These are phyloP conservation scores for Naganishia kalamii DNA, from an alignment of 768 basidiomycete genomes.

Conservation along the genomic window DNA sequence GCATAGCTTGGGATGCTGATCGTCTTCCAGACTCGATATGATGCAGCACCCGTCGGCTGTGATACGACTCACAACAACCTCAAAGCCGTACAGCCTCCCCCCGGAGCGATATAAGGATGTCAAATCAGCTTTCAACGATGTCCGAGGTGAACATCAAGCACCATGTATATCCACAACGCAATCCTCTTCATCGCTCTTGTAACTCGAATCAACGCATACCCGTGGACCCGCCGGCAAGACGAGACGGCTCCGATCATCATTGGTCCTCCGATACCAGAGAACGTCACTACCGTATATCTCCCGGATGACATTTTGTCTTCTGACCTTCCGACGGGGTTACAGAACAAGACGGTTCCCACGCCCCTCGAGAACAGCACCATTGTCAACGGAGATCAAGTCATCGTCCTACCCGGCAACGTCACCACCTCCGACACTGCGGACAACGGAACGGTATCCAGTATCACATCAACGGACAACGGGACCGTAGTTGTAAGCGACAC, in stretches of 20 bases:
- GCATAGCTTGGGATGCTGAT: too few relatives aligned
- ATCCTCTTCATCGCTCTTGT: neutral
- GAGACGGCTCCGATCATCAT: too few relatives aligned
- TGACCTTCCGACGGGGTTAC: neutral
- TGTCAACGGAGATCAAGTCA: neutral
- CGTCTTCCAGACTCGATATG: too few relatives aligned
- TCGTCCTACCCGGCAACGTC: neutral
- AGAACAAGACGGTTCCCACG: neutral
- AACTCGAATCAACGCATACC: neutral
- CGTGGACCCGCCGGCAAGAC: neutral
- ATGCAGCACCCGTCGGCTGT: too few relatives aligned
- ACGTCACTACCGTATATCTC: neutral
- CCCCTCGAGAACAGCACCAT: neutral
- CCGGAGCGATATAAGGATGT: too few relatives aligned
- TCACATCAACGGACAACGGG: neutral
- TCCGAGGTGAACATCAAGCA: too few relatives aligned
- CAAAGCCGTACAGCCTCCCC: too few relatives aligned
- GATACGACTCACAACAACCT: too few relatives aligned
- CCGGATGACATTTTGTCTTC: neutral
- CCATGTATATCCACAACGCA: neutral
- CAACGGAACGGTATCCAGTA: neutral
- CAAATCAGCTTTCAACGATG: too few relatives aligned
- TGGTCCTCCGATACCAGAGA: too few relatives aligned
- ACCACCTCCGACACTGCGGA: neutral
- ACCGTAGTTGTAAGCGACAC: neutral